These are phyloP conservation scores for Geotrichum phurueaensis DNA, from an alignment of 1,139 yeast genomes.

Conservation along the genomic window DNA sequence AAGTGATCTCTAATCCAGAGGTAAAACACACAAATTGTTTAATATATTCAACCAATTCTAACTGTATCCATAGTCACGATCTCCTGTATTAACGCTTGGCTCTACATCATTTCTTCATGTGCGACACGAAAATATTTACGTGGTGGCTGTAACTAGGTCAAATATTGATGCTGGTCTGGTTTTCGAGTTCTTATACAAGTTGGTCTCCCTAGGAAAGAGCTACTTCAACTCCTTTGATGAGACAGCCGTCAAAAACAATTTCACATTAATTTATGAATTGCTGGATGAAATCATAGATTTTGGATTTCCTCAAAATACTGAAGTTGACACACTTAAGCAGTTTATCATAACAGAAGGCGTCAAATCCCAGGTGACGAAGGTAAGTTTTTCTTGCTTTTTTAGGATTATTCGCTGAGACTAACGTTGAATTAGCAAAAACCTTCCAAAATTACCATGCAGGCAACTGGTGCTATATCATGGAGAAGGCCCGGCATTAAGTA, in stretches of 20 bases:
- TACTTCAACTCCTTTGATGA: constrained; percentile 43
- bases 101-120: constrained; percentile 87
- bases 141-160: constrained; percentile 81
- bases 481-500: constrained; percentile 66
- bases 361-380: constrained; percentile 20
- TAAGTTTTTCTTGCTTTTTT: not conserved
- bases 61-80: constrained; percentile 40
- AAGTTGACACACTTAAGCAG: constrained; percentile 43
- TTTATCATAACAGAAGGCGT: constrained; percentile 36
- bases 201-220: constrained; percentile 42
- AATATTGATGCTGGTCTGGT: constrained; percentile 80
- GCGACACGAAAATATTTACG: constrained; percentile 62
- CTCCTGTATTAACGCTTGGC: constrained; percentile 86
- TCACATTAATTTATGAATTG: constrained; percentile 64
- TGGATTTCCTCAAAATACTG: constrained; percentile 78
- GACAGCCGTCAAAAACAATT: constrained; percentile 50
- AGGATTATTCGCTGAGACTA: not conserved
- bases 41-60: not conserved
- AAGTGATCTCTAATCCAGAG: constrained; percentile 64
- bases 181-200: constrained; percentile 67
- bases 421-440: constrained; percentile 21
- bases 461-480: constrained; percentile 56
- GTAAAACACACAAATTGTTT: constrained; percentile 23
- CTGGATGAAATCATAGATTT: constrained; percentile 73
- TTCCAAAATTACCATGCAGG: constrained; percentile 37